phyloP scores from a whole-genome alignment of 169 alveolate genomes.

The Toxoplasma gondii region DNA sequence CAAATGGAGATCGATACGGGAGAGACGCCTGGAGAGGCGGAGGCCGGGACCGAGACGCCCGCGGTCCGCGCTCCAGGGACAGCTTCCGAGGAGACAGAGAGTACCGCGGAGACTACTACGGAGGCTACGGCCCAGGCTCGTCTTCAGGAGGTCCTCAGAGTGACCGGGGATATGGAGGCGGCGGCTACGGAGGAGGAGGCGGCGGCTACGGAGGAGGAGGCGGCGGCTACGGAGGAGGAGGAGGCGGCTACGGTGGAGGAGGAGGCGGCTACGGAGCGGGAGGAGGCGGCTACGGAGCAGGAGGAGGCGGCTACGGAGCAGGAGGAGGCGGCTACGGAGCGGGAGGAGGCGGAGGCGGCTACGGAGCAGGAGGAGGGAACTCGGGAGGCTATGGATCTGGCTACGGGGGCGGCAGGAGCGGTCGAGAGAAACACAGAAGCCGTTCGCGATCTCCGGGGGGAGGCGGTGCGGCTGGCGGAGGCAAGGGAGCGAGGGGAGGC shows the following conservation, averaged over 20 bases:
- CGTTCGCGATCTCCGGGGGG: background rate
- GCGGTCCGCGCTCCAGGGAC: background rate
- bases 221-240: background rate
- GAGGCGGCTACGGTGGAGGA: slow-evolving; percentile 41
- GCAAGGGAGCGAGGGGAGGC: background rate
- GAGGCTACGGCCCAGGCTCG: background rate
- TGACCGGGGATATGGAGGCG: slow-evolving; percentile 3
- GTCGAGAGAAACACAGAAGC: background rate
- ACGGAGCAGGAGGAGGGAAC: background rate
- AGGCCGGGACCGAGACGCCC: slow-evolving; percentile 16
- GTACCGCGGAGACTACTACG: slow-evolving; percentile 28
- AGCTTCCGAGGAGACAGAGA: slow-evolving; percentile 8
- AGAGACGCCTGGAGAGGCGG: background rate
- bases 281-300: background rate
- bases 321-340: slow-evolving; percentile 21
- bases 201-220: slow-evolving; percentile 30
- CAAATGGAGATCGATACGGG: background rate
- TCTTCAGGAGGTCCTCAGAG: background rate
- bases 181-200: background rate
- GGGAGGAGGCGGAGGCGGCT: slow-evolving; percentile 19
- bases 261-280: slow-evolving; percentile 42
- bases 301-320: background rate
- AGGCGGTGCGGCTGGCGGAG: background rate
- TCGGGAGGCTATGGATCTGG: background rate
- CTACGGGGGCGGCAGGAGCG: background rate